These are phyloP conservation scores for Lasiosphaeris hirsuta DNA, from an alignment of 495 filamentous ascomycete genomes.

Conservation along the genomic window DNA sequence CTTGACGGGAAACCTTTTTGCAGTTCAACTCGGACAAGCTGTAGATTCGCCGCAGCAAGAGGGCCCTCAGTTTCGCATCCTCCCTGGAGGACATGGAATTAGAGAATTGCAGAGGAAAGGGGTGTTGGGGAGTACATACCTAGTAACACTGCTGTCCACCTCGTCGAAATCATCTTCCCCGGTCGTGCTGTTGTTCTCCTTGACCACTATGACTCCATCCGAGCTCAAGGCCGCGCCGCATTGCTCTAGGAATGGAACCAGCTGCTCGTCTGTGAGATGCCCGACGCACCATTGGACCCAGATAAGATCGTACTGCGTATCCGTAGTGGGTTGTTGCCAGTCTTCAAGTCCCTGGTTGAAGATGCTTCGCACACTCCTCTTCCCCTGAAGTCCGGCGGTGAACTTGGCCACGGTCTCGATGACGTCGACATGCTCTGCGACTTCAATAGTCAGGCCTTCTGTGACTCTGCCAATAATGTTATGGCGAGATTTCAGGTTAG, in stretches of 20 bases:
- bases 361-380: constrained; percentile 54
- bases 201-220: constrained; percentile 64
- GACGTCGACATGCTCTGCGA: constrained; percentile 36
- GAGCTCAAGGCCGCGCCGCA: constrained; percentile 53
- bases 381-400: constrained; percentile 44
- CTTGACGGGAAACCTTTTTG: constrained; percentile 67
- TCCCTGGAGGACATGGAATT: constrained; percentile 37
- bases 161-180: constrained; percentile 69
- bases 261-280: constrained; percentile 73
- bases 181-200: constrained; percentile 76
- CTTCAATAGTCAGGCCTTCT: constrained; percentile 30
- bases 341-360: constrained; percentile 69
- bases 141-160: constrained; percentile 74
- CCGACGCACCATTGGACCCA: constrained; percentile 90
- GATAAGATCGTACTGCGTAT: constrained; percentile 56
- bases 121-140: constrained; percentile 30
- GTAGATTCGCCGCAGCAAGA: constrained; percentile 68
- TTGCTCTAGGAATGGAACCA: constrained; percentile 62
- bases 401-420: constrained; percentile 57
- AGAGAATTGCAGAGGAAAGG: neutral
- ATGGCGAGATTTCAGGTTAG: too few relatives aligned
- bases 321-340: constrained; percentile 60
- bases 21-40: constrained; percentile 64
- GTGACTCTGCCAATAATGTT: constrained; percentile 56
- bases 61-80: constrained; percentile 61